These are phyloP conservation scores for Vanrija sp. DNA, from an alignment of 1,284 basidiomycete species.

Conservation along the genomic window DNA sequence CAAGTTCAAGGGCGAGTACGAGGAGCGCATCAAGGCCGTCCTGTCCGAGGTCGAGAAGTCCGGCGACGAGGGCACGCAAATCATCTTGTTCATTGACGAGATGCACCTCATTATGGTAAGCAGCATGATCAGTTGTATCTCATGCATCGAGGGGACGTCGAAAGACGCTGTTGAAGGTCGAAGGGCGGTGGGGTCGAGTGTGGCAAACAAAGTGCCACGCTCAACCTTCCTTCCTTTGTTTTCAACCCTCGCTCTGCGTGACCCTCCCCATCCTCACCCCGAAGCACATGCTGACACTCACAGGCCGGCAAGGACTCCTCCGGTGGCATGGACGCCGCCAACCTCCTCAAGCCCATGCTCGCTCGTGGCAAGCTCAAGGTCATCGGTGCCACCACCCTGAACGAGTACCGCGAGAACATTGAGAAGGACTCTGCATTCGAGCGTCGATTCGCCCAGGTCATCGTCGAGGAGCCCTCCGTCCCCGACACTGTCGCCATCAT, in stretches of 20 bases:
- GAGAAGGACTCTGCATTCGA: constrained; percentile 94
- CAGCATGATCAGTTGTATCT: no score
- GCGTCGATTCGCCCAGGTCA: constrained; percentile 88
- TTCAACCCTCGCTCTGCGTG: not conserved
- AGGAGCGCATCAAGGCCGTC: constrained; percentile 92
- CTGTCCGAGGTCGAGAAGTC: constrained; percentile 88
- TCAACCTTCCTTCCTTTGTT: not conserved
- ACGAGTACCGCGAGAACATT: constrained; percentile 92
- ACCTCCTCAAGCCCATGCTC: constrained; percentile 83
- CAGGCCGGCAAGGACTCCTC: constrained; percentile 37
- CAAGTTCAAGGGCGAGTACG: constrained; percentile 95
- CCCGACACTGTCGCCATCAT: constrained; percentile 85
- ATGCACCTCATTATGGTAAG: constrained; percentile 82
- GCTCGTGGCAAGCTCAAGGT: constrained; percentile 85
- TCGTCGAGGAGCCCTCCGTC: constrained; percentile 88
- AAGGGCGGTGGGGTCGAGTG: constrained; percentile 1
- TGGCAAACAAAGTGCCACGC: not conserved
- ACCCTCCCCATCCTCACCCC: no score
- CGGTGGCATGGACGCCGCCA: constrained; percentile 59
- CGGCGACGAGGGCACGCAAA: constrained; percentile 71
- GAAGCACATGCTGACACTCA: constrained; percentile 1
- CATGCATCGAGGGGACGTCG: no score
- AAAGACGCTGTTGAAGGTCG: not conserved
- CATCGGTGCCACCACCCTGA: constrained; percentile 90
- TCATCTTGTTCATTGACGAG: constrained; percentile 96